These are phyloP conservation scores for Entonaema liquescens DNA, from an alignment of 495 filamentous ascomycete genomes.

Conservation along the genomic window DNA sequence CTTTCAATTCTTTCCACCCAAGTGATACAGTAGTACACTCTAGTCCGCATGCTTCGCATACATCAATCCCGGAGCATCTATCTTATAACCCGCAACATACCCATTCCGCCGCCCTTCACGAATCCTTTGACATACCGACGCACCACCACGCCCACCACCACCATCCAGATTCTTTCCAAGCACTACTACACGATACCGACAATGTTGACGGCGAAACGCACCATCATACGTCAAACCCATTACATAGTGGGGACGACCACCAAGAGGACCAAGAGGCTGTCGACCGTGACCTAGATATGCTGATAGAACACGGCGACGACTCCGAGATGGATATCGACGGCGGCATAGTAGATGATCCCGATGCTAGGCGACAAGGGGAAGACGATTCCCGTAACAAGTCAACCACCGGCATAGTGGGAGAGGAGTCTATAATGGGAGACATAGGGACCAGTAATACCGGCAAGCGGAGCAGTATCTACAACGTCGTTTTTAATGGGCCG, in stretches of 20 bases:
- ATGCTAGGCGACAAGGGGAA: background rate
- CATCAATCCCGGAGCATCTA: slow-evolving; percentile 29
- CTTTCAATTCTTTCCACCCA: slow-evolving; percentile 34
- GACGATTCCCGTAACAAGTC: background rate
- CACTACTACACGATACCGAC: slow-evolving; percentile 51
- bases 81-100: slow-evolving; percentile 33
- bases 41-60: slow-evolving; percentile 29
- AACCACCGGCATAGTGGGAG: background rate
- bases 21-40: slow-evolving; percentile 24
- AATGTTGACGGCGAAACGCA: slow-evolving; percentile 20
- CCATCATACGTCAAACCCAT: slow-evolving; percentile 24
- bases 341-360: slow-evolving; percentile 3
- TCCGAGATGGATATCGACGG: slow-evolving; percentile 44
- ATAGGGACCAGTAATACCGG: background rate
- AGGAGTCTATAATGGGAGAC: background rate
- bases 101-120: slow-evolving; percentile 16
- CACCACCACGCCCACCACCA: slow-evolving; percentile 42
- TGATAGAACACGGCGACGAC: slow-evolving; percentile 51
- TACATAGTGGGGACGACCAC: slow-evolving; percentile 24
- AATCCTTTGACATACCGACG: slow-evolving; percentile 29
- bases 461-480: slow-evolving; percentile 44
- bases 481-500: slow-evolving; percentile 37
- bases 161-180: slow-evolving; percentile 52
- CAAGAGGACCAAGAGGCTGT: slow-evolving; percentile 51
- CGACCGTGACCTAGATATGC: slow-evolving; percentile 62